Conservation (phyloP, 176 grass and related monocot genomes). For the Poa annua region DNA sequence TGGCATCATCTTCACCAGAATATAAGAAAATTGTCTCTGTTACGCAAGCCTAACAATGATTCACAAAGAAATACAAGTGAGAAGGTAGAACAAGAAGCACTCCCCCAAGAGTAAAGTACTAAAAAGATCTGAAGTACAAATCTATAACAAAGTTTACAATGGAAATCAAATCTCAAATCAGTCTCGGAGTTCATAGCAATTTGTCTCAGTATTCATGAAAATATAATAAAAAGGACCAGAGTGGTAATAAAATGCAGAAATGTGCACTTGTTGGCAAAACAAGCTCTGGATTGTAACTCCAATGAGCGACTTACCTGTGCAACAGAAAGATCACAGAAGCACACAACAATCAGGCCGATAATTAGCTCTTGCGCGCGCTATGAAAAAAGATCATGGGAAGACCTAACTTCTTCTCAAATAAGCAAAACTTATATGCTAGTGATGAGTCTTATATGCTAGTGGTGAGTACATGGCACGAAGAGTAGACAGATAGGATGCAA, state of each 20-base stretch:
- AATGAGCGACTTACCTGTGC: constrained; percentile 6
- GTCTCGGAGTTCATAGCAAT: constrained; percentile 20
- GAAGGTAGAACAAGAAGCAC: constrained; percentile 17
- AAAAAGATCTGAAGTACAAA: not conserved
- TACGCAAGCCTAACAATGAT: constrained; percentile 28
- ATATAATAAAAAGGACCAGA: not conserved
- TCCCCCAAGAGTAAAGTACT: not conserved
- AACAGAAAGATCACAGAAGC: not conserved
- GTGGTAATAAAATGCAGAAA: constrained; percentile 9
- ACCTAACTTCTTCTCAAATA: constrained; percentile 2
- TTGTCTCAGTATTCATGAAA: constrained; percentile 16
- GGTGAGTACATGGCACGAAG: not conserved
- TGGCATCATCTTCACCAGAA: constrained; percentile 55
- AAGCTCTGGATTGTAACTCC: not conserved
- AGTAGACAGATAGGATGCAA: constrained; percentile 29
- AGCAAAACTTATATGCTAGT: constrained; percentile 5
- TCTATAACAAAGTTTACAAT: not conserved
- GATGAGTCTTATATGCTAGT: no score
- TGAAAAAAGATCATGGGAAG: not conserved
- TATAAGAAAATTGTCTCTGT: constrained; percentile 25
- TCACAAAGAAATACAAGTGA: constrained; percentile 33
- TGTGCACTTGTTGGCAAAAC: constrained; percentile 15
- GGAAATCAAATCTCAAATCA: not conserved
- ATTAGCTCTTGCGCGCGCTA: constrained; percentile 7
- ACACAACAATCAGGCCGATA: constrained; percentile 4